phyloP scores from a whole-genome alignment of 2,329 filamentous ascomycete species.

The Lecanicillium sp. region DNA sequence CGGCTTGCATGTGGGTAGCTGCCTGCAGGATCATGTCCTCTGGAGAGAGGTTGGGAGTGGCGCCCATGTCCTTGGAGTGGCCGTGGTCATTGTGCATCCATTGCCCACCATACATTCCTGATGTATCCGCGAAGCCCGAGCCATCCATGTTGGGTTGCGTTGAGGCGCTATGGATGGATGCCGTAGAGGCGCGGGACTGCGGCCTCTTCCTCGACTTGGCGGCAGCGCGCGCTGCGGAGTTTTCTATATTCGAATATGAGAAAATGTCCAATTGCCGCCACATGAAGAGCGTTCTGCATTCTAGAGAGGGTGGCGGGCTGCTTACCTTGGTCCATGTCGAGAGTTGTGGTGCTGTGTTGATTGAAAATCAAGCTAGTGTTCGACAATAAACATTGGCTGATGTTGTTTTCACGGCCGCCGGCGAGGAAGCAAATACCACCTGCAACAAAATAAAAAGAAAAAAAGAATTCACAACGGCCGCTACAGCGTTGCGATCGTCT shows the following conservation, averaged over 20 bases:
- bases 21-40: constrained; percentile 55
- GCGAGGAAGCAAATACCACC: too few relatives aligned
- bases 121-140: constrained; percentile 31
- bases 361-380: constrained; percentile 21
- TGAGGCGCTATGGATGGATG: constrained; percentile 46
- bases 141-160: constrained; percentile 46
- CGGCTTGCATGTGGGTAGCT: constrained; percentile 46
- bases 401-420: constrained; percentile 12
- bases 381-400: constrained; percentile 33
- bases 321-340: constrained; percentile 28
- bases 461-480: constrained; percentile 8
- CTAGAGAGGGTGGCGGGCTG: constrained; percentile 7
- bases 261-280: constrained; percentile 2
- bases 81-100: constrained; percentile 40
- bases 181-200: constrained; percentile 47
- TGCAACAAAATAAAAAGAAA: constrained; percentile 2
- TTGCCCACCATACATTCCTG: constrained; percentile 38
- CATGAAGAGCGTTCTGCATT: constrained; percentile 20
- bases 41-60: constrained; percentile 40
- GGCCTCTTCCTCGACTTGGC: constrained; percentile 41
- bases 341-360: constrained; percentile 17
- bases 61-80: constrained; percentile 35
- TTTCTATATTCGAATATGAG: constrained; percentile 16
- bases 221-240: constrained; percentile 20
- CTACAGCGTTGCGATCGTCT: constrained; percentile 5